phyloP scores from a whole-genome alignment of 2,329 filamentous ascomycete genomes.

The Botrytis fragariae region DNA sequence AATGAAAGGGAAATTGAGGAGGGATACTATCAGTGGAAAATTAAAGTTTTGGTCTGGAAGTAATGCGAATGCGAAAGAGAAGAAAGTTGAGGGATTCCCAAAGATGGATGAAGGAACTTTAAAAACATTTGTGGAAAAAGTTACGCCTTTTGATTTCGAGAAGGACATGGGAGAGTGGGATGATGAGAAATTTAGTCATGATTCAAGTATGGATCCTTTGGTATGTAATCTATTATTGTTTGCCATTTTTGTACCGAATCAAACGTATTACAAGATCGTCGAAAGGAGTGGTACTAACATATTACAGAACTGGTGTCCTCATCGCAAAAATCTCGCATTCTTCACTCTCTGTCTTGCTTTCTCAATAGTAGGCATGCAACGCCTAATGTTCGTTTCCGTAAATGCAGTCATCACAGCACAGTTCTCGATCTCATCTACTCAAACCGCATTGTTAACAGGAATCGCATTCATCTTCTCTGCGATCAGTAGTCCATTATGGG shows the following conservation, averaged over 20 bases:
- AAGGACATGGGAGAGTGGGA: conserved; percentile 2
- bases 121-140: neutral
- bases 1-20: neutral
- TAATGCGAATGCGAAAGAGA: neutral
- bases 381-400: conserved; percentile 52
- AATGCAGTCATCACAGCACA: conserved; percentile 45
- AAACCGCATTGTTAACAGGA: conserved; percentile 51
- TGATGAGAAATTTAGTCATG: neutral
- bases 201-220: neutral
- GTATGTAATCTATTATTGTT: neutral
- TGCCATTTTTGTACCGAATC: neutral
- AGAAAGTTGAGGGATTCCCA: neutral
- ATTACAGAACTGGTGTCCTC: conserved; percentile 53
- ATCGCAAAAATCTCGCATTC: conserved; percentile 53
- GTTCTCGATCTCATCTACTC: conserved; percentile 48
- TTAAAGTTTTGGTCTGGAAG: conserved; percentile 5
- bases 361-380: conserved; percentile 50
- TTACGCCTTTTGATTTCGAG: neutral
- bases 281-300: neutral
- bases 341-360: conserved; percentile 47
- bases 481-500: conserved; percentile 45
- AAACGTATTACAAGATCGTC: neutral
- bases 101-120: neutral
- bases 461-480: conserved; percentile 52
- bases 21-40: neutral